These are phyloP conservation scores for Seiridium cupressi DNA, from an alignment of 2,329 filamentous ascomycete genomes.

Conservation along the genomic window DNA sequence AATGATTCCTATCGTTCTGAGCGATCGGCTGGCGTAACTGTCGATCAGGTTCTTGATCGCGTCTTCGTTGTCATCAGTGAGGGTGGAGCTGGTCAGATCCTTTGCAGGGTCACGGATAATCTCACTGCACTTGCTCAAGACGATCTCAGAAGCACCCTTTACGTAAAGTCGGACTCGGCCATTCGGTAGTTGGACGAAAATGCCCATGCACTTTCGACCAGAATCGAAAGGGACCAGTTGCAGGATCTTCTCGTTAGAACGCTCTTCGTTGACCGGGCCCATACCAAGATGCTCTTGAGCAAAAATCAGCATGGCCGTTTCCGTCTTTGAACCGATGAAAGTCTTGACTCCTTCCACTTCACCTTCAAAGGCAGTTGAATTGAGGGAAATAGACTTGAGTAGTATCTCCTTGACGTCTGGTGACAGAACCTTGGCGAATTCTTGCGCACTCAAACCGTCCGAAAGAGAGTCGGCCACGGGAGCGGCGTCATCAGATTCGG, in stretches of 20 bases:
- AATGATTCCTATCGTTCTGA: conserved; percentile 80
- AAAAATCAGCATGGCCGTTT: conserved; percentile 70
- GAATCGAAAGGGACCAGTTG: conserved; percentile 78
- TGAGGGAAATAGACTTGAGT: conserved; percentile 59
- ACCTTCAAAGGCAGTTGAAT: conserved; percentile 76
- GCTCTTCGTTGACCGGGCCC: conserved; percentile 62
- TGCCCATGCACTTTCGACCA: conserved; percentile 69
- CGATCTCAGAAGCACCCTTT: conserved; percentile 65
- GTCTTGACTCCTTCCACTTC: conserved; percentile 64
- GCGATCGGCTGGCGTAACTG: conserved; percentile 73
- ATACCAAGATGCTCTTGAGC: conserved; percentile 66
- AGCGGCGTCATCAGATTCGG: conserved; percentile 14
- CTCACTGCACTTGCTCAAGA: conserved; percentile 55
- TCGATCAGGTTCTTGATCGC: conserved; percentile 68
- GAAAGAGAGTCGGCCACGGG: conserved; percentile 10
- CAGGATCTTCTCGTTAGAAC: conserved; percentile 56
- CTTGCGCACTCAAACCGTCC: conserved; percentile 39
- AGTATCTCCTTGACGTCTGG: conserved; percentile 50
- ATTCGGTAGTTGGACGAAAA: conserved; percentile 50
- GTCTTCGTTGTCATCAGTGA: conserved; percentile 53
- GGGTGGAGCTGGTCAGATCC: conserved; percentile 37
- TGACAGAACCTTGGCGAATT: conserved; percentile 46
- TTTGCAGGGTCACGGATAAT: conserved; percentile 48
- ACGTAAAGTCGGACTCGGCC: conserved; percentile 56
- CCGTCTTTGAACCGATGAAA: conserved; percentile 77